Evolutionary conservation across 2,329 filamentous ascomycete species (phyloP).

Genomic region (Chaetothyriales sp.): DNA sequence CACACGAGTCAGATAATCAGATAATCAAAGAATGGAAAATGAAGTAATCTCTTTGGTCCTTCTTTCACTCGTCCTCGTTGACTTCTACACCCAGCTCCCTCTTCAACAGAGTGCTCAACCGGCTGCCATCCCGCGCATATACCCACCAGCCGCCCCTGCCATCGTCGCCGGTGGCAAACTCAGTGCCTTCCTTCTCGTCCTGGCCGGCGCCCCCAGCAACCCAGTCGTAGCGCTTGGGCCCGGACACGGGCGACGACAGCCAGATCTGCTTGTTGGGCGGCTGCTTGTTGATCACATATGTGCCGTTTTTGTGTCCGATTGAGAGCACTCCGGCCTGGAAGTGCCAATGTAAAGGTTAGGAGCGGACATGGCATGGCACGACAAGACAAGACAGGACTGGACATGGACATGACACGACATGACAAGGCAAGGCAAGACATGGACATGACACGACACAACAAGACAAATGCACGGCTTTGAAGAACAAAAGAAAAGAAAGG

Average conservation of each 20-base stretch:
- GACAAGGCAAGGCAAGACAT: no score
- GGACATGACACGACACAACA: background rate
- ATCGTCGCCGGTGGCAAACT: conserved; percentile 22
- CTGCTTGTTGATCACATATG: conserved; percentile 95
- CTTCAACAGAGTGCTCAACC: conserved; percentile 57
- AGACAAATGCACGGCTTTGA: no score
- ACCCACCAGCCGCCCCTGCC: conserved; percentile 59
- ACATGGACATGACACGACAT: background rate
- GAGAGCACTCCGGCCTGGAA: conserved; percentile 71
- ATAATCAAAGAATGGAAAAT: background rate
- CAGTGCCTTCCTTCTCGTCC: conserved; percentile 65
- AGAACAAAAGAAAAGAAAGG: background rate
- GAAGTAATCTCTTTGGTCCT: background rate
- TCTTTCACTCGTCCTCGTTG: conserved; percentile 20
- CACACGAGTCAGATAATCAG: background rate
- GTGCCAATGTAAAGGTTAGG: background rate
- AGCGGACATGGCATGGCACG: background rate
- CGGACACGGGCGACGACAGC: conserved; percentile 81
- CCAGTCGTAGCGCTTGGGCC: conserved; percentile 91
- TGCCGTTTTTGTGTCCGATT: conserved; percentile 56
- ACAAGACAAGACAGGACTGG: no score
- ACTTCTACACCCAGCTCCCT: conserved; percentile 63
- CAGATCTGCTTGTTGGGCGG: conserved; percentile 96
- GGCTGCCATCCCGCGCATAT: conserved; percentile 70
- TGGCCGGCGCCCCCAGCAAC: conserved; percentile 55